Evolutionary conservation across 2,329 filamentous ascomycete genomes (phyloP).

Genomic region (Conoideocrella luteorostrata): DNA sequence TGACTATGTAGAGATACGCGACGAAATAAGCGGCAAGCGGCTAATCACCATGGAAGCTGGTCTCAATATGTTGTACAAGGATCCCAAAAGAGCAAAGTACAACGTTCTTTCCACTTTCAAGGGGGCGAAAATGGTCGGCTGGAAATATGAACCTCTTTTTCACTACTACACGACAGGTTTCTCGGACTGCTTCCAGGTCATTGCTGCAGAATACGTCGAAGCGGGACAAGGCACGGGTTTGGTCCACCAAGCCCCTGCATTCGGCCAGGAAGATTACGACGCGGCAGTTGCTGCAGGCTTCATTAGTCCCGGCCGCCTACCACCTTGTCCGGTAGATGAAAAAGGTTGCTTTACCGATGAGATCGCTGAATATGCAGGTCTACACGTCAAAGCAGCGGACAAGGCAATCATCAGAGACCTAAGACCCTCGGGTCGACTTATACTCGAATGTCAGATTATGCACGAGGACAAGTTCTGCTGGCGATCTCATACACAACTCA

Average conservation of each 20-base stretch:
- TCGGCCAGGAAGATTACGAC: constrained; percentile 72
- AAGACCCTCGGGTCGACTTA: constrained; percentile 15
- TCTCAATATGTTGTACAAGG: constrained; percentile 71
- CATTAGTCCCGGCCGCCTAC: constrained; percentile 54
- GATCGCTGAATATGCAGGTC: constrained; percentile 18
- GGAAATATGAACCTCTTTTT: constrained; percentile 67
- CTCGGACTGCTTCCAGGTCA: constrained; percentile 61
- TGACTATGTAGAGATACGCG: constrained; percentile 69
- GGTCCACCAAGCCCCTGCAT: constrained; percentile 68
- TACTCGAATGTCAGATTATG: constrained; percentile 17
- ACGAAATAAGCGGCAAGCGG: constrained; percentile 58
- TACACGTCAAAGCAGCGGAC: constrained; percentile 20
- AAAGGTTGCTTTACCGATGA: constrained; percentile 20
- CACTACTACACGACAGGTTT: constrained; percentile 66
- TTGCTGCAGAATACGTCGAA: constrained; percentile 65
- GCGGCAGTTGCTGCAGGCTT: constrained; percentile 58
- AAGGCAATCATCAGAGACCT: constrained; percentile 21
- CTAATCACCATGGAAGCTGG: constrained; percentile 64
- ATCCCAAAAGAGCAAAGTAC: constrained; percentile 70
- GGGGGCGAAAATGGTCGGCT: constrained; percentile 62
- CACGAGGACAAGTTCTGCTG: constrained; percentile 21
- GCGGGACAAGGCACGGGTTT: constrained; percentile 68
- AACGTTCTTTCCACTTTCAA: constrained; percentile 61
- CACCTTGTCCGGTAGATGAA: constrained; percentile 67
- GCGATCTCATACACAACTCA: constrained; percentile 21